A percentile compares a stretch with the other conserved stretches of the same genome.
These are phyloP conservation scores for Monosporozyma servazzii DNA, from an alignment of 805 yeast species.

Conservation along the genomic window DNA sequence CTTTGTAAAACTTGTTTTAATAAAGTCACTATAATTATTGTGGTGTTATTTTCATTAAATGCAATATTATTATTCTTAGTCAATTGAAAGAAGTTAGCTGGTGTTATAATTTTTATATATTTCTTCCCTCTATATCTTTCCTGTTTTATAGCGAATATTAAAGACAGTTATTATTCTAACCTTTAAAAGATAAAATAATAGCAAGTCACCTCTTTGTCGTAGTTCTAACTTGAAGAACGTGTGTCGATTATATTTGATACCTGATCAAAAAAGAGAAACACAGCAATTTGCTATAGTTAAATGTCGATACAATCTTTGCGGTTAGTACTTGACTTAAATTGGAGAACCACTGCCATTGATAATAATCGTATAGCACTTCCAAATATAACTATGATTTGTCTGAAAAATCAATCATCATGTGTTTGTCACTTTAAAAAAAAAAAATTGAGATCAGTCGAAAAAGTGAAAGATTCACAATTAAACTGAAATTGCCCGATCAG, in stretches of 20 bases:
- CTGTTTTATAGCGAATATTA: not conserved
- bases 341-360: not conserved
- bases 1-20: not conserved
- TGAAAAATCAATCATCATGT: not conserved
- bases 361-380: not conserved
- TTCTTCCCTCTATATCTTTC: too few relatives aligned
- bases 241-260: not conserved
- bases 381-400: not conserved
- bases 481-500: not conserved
- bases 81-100: too few relatives aligned
- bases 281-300: not conserved
- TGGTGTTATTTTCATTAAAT: not conserved
- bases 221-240: not conserved
- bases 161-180: not conserved
- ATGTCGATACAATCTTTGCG: too few relatives aligned
- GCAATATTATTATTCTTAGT: not conserved
- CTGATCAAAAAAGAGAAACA: not conserved
- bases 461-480: not conserved
- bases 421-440: not conserved
- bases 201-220: not conserved
- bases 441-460: not conserved
- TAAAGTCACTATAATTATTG: not conserved
- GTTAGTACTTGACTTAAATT: not conserved
- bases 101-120: too few relatives aligned
- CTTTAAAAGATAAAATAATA: not conserved